Evolutionary conservation across 345 rosid species (phyloP), one percentile per base, ranked within the genome.

Genomic region (Arabis alpina): DNA sequence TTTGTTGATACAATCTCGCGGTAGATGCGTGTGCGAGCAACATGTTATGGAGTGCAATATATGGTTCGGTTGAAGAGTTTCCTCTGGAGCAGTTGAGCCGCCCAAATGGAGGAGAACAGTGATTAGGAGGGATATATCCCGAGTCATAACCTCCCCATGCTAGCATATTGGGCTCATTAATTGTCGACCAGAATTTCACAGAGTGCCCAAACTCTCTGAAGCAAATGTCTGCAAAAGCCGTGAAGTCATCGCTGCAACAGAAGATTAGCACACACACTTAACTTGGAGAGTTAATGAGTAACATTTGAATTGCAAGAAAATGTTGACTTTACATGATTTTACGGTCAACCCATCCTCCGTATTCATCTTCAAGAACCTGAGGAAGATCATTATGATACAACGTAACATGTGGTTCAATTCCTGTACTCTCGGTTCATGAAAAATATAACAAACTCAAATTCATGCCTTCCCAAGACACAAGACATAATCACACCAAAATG

Each of bases 361-460:
- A 87, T 68, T 87, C 93, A 36, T 86, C 91, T 80, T 89, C 93
- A 27, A 89, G 87, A 7, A 65, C 82, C 62, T 82, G 96, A 16
- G 90, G 96, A 36, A 74, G 82, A 75, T 87, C 92, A 43, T 50
- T 70, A 66, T 89, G 63, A 65, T 36, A 47, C 45, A 89, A 60
- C 1, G 84, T 80, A 58, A 79, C 88, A 57, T 87, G 86, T 23
- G 88, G 81, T 61, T 84, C 80, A 34, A 89, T 85, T 39, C 23
- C 23, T 19, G 23, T 19, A 45, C 1, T 19, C 23, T 19, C 23
- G 23, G 23, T 19, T 19, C 23, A 13, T 28, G 23, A 19, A 19
- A 19, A 64, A 10, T 3, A 27, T 3, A 27, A 24, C 12, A 28
- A 19, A 32, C 23, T 19, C 23, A 0, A 19, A 7, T 12, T 49